Evolutionary conservation across 2,329 filamentous ascomycete genomes (phyloP), one percentile per base, ranked within the genome.

Genomic region (Trichoderma sp.): DNA sequence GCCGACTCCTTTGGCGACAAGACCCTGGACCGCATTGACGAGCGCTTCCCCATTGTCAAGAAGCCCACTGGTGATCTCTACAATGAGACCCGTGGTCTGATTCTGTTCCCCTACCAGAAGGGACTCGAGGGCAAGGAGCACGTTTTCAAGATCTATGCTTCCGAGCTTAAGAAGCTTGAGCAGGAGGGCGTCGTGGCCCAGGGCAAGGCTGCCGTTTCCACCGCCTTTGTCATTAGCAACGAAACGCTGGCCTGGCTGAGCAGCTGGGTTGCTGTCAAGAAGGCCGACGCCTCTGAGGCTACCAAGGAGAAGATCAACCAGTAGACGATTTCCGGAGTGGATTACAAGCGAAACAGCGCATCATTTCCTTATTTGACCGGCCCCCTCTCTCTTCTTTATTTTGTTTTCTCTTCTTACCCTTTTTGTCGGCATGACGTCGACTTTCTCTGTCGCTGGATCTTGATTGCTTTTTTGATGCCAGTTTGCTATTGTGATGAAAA

Each of bases 1-100:
- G 95, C 91, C 78, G 96, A 98, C 81, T 83, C 88, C 72, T 83
- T 97, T 67, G 92, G 91, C 75, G 90, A 94, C 82, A 86, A 89
- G 80, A 89, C 91, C n/a, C 86, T 95, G 75, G 84, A 82, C 77
- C 89, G 87, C 78, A 84, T 95, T 76, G 93, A 95, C 76, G 83
- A 88, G 80, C 88, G 85, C 74, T 91, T 94, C 80, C 93, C 93
- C 67, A 86, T 88, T 73, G 86, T 95, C 80, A 93, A 91, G 85
- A 91, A 94, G 83, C 90, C 92, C 65, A 93, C 92, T 30, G 85
- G 87, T 75, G 91, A 93, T 80, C 85, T 95, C 67, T 89, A 89
- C 81, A 85, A 85, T 72, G 88, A 90, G 18, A 87, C 92, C 77
- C 87, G 89, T 79, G 85, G 85, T 77, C 82, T 90, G 53, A 86